Percentiles rank a stretch among this genome's conserved stretches.
phyloP scores from a whole-genome alignment of 1,139 yeast species.

The Taphrina betulina region DNA sequence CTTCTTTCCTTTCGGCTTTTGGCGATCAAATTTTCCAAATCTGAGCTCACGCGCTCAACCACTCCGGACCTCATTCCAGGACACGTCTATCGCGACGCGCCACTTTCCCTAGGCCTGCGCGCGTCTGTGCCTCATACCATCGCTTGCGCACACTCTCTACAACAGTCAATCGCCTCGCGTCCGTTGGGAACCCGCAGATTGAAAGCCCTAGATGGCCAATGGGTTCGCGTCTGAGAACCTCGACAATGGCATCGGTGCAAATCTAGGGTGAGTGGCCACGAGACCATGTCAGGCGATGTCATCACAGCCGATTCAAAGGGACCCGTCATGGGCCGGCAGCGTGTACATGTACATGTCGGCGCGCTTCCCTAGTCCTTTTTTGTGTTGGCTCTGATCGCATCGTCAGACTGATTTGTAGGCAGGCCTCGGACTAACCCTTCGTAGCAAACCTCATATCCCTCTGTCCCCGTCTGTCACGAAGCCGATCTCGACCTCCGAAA shows the following conservation, averaged over 20 bases:
- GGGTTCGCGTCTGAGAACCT: not conserved
- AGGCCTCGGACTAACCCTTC: too few species aligned
- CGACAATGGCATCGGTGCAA: slow-evolving; percentile 2
- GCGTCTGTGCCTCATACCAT: not conserved
- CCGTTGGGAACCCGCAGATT: too few species aligned
- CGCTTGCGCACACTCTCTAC: not conserved
- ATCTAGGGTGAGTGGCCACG: not conserved
- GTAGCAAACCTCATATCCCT: too few species aligned
- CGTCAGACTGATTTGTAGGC: too few species aligned
- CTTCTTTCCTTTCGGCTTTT: not conserved
- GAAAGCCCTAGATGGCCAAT: slow-evolving; percentile 15
- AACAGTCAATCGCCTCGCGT: not conserved
- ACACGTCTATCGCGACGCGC: not conserved
- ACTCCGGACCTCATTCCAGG: not conserved
- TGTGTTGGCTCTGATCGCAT: too few species aligned
- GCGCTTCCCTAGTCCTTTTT: too few species aligned
- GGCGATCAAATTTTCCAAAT: not conserved
- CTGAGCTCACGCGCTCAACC: not conserved
- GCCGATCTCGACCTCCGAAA: too few species aligned
- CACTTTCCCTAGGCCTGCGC: not conserved
- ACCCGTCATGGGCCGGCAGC: too few species aligned
- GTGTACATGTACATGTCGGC: too few species aligned
- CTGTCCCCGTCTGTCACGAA: too few species aligned
- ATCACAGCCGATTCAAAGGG: too few species aligned
- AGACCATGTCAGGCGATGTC: too few species aligned